Base-by-base conservation (phyloP, 2,329 filamentous ascomycete genomes). In the Epichloe amarillans region DNA sequence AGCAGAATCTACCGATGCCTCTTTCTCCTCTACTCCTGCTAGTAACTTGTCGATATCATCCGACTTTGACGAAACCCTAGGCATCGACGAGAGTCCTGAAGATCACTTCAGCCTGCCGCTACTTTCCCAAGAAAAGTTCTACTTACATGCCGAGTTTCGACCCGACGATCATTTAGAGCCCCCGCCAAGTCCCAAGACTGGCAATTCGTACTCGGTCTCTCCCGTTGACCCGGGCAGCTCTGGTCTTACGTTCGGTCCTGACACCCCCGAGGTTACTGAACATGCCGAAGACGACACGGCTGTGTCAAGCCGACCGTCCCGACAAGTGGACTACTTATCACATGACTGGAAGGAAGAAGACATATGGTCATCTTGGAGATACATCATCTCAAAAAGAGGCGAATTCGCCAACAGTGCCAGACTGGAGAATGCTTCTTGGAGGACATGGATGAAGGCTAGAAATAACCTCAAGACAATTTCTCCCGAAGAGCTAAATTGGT, bases 361-460 rank as follows among this genome's bases (percentile, higher is more conserved):
- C 67, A 94, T 97, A 26, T 97, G 90, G 90, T 84, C 87, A 5
- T 96, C 91, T 1, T 97, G 93, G 93, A 83, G 89, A 63, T 93
- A 95, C 64, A 88, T 97, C 59, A 82, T 90, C 15, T 83, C 86
- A 30, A 86, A 88, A 60, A 77, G 84, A 59, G 82, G 81, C 53
- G 79, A 87, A 49, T 94, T 94, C 57, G 82, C 80, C 58, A 91
- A 96, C 65, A 80, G 85, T 37, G 83, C 83, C 36, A 77, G 93
- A 47, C 69, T 97, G 33, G 93, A 97, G 67, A 97, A 98, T 67
- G 93, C 93, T 3, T 95, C 89, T 0, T 98, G 93, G 93, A 79
- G 93, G 64, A 93, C 89, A 1, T 97, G 93, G 93, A 86, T 88
- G 64, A 97, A 97, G 68, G 77, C 86, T 46, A 95, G 95, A 69